These are phyloP conservation scores for Fraxinus americana DNA, from an alignment of 257 asterid genomes.

Conservation along the genomic window DNA sequence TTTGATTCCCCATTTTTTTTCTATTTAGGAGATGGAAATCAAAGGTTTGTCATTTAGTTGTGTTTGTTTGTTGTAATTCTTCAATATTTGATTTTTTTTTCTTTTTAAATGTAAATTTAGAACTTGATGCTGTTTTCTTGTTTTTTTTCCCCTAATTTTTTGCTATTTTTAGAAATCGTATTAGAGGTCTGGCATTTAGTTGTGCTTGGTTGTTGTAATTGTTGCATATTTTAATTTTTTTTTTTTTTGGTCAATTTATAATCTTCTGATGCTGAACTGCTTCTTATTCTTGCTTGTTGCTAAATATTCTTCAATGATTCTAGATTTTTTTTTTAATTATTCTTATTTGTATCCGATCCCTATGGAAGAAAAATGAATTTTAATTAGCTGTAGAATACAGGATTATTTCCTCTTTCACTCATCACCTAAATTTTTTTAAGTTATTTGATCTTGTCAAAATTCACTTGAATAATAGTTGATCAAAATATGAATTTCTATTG, in stretches of 20 bases:
- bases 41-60: not conserved
- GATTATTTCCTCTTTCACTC: not conserved
- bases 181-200: not conserved
- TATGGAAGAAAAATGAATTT: not conserved
- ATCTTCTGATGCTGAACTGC: not conserved
- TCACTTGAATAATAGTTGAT: not conserved
- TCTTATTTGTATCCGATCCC: not conserved
- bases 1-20: not conserved
- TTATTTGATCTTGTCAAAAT: not conserved
- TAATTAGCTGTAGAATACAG: not conserved
- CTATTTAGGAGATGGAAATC: not conserved
- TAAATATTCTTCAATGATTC: not conserved
- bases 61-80: not conserved
- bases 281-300: not conserved
- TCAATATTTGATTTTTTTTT: slow-evolving; percentile 5
- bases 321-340: not conserved
- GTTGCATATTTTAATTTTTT: not conserved
- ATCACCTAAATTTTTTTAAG: not conserved
- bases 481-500: not conserved
- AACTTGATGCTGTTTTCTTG: not conserved
- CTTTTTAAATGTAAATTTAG: not conserved
- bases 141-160: not conserved
- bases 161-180: not conserved
- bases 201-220: not conserved
- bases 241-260: not conserved